Conservation (phyloP, 345 rosid species). For the Atalantia buxifolia region DNA sequence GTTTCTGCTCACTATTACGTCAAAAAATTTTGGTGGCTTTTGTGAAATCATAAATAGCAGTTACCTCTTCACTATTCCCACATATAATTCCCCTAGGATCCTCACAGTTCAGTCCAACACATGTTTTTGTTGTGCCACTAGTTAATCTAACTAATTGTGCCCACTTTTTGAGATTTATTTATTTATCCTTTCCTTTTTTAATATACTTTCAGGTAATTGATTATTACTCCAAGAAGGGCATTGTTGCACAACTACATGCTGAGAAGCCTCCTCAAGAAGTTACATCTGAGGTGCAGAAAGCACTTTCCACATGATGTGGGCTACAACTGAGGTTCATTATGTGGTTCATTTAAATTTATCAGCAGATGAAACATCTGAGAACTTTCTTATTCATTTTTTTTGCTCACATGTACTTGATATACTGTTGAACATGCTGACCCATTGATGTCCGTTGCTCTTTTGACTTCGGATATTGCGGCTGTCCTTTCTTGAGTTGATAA, state of each 20-base stretch:
- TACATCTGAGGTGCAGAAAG: constrained; percentile 69
- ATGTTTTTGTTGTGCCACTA: background rate
- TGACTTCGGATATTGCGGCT: constrained; percentile 1
- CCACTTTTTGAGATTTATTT: background rate
- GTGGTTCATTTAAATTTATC: background rate
- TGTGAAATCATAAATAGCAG: background rate
- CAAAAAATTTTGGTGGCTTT: background rate
- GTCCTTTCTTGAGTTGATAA: background rate
- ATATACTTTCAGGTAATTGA: constrained; percentile 60
- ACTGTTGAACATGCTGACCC: constrained; percentile 1
- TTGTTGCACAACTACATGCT: constrained; percentile 67
- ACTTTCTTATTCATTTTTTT: background rate
- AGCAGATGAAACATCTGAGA: constrained; percentile 4
- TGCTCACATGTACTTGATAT: background rate
- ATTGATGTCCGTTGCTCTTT: background rate
- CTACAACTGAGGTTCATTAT: background rate
- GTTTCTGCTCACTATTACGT: background rate
- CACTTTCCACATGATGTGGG: constrained; percentile 35
- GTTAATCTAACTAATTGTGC: background rate
- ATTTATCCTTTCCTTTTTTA: background rate
- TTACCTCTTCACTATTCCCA: background rate
- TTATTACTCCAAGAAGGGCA: constrained; percentile 70
- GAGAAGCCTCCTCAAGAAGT: constrained; percentile 83
- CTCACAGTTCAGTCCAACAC: background rate
- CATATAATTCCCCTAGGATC: background rate